Evolutionary conservation across 768 basidiomycete genomes (phyloP).

Genomic region (Amanita fuliginea): DNA sequence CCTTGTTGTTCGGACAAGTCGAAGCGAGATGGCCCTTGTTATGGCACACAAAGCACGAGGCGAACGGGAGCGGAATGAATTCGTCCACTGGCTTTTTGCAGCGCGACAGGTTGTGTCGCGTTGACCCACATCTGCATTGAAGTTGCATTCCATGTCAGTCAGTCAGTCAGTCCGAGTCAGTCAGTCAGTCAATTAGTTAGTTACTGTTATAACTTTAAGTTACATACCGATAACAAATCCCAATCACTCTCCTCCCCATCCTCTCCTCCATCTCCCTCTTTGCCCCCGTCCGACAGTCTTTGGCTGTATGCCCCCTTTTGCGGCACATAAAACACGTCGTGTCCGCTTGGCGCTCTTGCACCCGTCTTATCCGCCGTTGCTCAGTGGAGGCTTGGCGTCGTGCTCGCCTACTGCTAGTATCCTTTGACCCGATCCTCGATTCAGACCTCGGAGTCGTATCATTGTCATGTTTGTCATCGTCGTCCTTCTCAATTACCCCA

Average conservation of each 20-base stretch:
- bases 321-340: conserved; percentile 86
- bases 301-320: conserved; percentile 72
- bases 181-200: too few species aligned
- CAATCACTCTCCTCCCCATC: conserved; percentile 21
- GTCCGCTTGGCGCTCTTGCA: conserved; percentile 37
- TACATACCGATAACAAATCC: conserved; percentile 69
- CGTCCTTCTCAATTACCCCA: conserved; percentile 6
- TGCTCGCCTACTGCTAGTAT: conserved; percentile 11
- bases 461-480: too few species aligned
- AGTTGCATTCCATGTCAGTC: too few species aligned
- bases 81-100: conserved; percentile 61
- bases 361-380: conserved; percentile 52
- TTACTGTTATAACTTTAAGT: too few species aligned
- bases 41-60: conserved; percentile 87
- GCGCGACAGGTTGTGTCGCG: conserved; percentile 63
- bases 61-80: conserved; percentile 67
- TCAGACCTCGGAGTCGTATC: background rate
- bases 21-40: conserved; percentile 79
- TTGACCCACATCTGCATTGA: conserved; percentile 60
- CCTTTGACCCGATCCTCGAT: conserved; percentile 17
- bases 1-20: conserved; percentile 69
- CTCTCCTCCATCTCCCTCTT: background rate
- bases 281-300: conserved; percentile 44
- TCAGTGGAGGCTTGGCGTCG: conserved; percentile 32
- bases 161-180: background rate